These are phyloP conservation scores for Zygnema circumcarinatum DNA, from an alignment of 139 green algal genomes.

Conservation along the genomic window DNA sequence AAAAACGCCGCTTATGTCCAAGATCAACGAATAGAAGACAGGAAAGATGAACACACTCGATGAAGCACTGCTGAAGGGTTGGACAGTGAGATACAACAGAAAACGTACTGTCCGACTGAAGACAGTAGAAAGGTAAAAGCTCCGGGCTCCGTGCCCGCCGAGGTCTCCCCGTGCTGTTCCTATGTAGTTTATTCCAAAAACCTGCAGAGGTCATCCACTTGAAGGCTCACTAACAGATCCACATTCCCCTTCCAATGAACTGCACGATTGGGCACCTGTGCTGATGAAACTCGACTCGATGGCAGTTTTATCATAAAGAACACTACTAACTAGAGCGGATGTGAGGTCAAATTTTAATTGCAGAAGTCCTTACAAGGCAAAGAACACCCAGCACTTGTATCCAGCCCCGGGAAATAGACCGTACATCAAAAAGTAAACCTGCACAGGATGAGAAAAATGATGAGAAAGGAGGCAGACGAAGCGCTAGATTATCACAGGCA, in stretches of 20 bases:
- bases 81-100: no score
- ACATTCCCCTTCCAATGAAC: neutral
- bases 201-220: neutral
- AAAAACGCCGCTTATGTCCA: no score
- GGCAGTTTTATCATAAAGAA: no score
- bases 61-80: no score
- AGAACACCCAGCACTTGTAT: slow-evolving; percentile 9
- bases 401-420: slow-evolving; percentile 7
- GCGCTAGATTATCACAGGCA: neutral
- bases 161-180: slow-evolving; percentile 27
- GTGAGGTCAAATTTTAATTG: neutral
- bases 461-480: neutral
- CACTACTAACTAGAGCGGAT: neutral
- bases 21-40: no score
- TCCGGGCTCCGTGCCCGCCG: neutral
- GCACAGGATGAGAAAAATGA: neutral
- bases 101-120: slow-evolving; percentile 20
- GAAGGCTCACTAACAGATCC: neutral
- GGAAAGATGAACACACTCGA: no score
- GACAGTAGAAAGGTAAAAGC: slow-evolving; percentile 38
- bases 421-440: slow-evolving; percentile 11
- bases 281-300: no score
- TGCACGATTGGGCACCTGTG: neutral
- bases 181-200: slow-evolving; percentile 39
- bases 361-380: neutral